Percentiles rank a stretch among this genome's conserved stretches.
These are phyloP conservation scores for Lepidium sativum DNA, from an alignment of 345 rosid species.

Conservation along the genomic window DNA sequence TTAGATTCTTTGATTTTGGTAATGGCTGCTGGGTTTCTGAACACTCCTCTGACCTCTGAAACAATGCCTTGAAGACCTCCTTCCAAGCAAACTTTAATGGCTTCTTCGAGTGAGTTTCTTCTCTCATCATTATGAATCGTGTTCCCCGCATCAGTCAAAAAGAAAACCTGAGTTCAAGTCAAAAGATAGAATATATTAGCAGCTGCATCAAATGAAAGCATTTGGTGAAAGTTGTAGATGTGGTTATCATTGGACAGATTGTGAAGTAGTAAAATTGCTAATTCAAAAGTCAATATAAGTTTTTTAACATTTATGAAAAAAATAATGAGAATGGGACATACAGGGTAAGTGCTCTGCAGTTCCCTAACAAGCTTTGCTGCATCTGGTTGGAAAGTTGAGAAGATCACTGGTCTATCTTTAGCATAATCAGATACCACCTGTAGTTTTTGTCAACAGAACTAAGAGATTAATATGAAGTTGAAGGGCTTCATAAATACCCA, in stretches of 20 bases:
- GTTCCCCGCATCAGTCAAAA: conserved; percentile 63
- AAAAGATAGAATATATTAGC: neutral
- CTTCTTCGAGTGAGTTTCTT: conserved; percentile 88
- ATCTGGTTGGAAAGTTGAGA: conserved; percentile 91
- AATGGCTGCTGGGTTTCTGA: conserved; percentile 65
- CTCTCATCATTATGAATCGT: conserved; percentile 49
- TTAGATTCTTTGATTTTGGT: conserved; percentile 71
- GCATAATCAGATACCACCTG: conserved; percentile 61
- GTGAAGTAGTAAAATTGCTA: no score
- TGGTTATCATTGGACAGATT: no score
- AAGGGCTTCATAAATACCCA: neutral
- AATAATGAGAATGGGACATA: conserved; percentile 24
- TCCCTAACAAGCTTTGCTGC: conserved; percentile 66
- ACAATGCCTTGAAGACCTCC: conserved; percentile 80
- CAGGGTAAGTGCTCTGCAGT: conserved; percentile 71
- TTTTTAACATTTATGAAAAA: neutral
- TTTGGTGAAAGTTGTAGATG: neutral
- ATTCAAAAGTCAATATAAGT: neutral
- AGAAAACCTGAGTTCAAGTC: conserved; percentile 47
- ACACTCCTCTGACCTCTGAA: conserved; percentile 74
- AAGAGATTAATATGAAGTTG: neutral
- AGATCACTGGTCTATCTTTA: conserved; percentile 57
- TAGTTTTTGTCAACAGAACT: neutral
- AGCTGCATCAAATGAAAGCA: neutral
- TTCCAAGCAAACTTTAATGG: conserved; percentile 58